phyloP scores from a whole-genome alignment of 2,329 filamentous ascomycete genomes.

The Colletotrichum lupini region DNA sequence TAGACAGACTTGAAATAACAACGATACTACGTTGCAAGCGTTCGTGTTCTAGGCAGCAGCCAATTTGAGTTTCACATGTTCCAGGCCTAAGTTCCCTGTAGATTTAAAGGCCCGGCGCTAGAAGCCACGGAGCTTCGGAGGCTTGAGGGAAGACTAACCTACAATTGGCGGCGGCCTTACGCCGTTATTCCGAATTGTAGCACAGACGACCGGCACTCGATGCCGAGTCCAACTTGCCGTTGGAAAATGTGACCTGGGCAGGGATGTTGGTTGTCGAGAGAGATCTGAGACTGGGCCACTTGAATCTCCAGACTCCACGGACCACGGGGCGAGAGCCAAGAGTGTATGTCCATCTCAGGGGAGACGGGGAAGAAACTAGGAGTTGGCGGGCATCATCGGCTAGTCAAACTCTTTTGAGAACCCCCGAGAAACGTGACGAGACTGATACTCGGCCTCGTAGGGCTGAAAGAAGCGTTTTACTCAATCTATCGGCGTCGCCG shows the following conservation, averaged over 20 bases:
- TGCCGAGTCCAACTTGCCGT: neutral
- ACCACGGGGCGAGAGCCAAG: neutral
- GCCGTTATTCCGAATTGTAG: neutral
- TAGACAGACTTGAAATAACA: neutral
- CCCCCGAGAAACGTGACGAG: neutral
- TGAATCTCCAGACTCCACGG: neutral
- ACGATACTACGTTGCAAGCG: neutral
- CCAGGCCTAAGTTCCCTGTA: neutral
- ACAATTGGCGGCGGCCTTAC: neutral
- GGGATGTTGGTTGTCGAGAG: neutral
- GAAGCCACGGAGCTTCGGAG: neutral
- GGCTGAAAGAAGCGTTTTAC: constrained; percentile 12
- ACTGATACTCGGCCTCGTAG: neutral
- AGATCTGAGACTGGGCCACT: neutral
- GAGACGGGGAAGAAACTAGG: no score
- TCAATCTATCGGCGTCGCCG: neutral
- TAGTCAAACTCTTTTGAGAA: neutral
- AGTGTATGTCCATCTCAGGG: neutral
- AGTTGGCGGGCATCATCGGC: neutral
- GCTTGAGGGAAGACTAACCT: no score
- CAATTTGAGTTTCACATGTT: neutral
- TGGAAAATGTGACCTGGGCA: neutral
- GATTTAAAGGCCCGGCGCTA: neutral
- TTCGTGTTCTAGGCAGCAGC: neutral
- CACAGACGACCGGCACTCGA: neutral